A percentile compares a stretch with the other conserved stretches of the same genome.
phyloP scores from a whole-genome alignment of 148 eudicot species.

The Euryodendron excelsum region DNA sequence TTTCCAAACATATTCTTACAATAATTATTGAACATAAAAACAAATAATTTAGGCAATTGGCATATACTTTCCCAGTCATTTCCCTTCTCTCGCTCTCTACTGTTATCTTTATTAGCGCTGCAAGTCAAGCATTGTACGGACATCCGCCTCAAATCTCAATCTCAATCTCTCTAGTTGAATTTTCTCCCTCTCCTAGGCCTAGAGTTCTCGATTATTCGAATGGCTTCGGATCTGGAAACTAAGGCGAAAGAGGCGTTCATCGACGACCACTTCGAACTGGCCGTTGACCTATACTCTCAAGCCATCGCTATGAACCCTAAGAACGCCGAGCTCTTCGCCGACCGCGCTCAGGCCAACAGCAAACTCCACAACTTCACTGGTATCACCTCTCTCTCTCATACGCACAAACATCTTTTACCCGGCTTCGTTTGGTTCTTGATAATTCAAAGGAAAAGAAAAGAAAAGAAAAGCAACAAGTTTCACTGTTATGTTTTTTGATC shows the following conservation, averaged over 20 bases:
- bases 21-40: too few species aligned
- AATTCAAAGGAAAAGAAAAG: too few species aligned
- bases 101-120: too few species aligned
- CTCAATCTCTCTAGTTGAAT: too few species aligned
- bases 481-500: too few species aligned
- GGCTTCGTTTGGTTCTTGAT: too few species aligned
- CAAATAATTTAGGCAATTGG: too few species aligned
- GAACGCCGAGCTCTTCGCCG: slow-evolving; percentile 65
- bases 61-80: too few species aligned
- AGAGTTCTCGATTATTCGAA: slow-evolving; percentile 1
- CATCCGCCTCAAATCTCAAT: background rate
- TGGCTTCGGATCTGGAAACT: slow-evolving; percentile 69
- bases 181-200: background rate
- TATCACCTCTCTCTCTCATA: slow-evolving; percentile 14
- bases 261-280: slow-evolving; percentile 95
- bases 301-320: slow-evolving; percentile 72
- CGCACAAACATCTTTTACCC: background rate
- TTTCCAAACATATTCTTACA: too few species aligned
- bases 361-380: slow-evolving; percentile 85
- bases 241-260: slow-evolving; percentile 88
- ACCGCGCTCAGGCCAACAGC: slow-evolving; percentile 92
- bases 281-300: slow-evolving; percentile 79
- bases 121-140: background rate
- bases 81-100: too few species aligned
- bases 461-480: too few species aligned